A percentile compares a stretch with the other conserved stretches of the same genome.
Evolutionary conservation across 2,329 filamentous ascomycete genomes (phyloP).

Genomic region (Clathrospora elynae): DNA sequence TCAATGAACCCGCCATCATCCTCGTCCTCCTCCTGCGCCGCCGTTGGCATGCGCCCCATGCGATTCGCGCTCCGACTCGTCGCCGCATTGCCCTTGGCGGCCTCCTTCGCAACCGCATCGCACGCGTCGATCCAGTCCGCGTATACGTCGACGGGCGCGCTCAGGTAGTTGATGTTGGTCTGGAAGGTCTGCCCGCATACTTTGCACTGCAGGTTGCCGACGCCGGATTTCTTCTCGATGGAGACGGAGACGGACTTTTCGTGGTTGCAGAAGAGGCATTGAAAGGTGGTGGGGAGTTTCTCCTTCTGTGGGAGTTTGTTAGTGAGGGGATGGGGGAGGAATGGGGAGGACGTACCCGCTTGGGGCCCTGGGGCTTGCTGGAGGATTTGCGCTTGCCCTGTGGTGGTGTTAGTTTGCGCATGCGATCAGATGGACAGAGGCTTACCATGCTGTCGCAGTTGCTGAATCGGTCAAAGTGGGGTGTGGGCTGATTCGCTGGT

Average conservation of each 20-base stretch:
- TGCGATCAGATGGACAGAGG: conserved; percentile 13
- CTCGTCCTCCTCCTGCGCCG: conserved; percentile 29
- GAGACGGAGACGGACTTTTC: conserved; percentile 90
- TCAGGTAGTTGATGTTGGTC: conserved; percentile 90
- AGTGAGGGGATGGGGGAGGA: neutral
- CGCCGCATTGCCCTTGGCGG: conserved; percentile 49
- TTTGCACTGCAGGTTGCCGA: conserved; percentile 86
- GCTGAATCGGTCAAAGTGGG: neutral
- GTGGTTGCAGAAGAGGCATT: conserved; percentile 98
- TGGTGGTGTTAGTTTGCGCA: conserved; percentile 28
- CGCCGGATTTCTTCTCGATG: conserved; percentile 88
- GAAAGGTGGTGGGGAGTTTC: conserved; percentile 80
- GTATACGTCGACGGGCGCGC: conserved; percentile 91
- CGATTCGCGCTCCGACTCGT: conserved; percentile 34
- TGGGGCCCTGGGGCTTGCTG: conserved; percentile 78
- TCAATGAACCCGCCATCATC: conserved; percentile 47
- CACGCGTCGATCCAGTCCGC: conserved; percentile 98
- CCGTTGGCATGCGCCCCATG: conserved; percentile 29
- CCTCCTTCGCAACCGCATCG: conserved; percentile 71
- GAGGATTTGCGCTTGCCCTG: conserved; percentile 90
- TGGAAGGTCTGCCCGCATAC: conserved; percentile 94
- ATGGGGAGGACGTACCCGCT: conserved; percentile 65
- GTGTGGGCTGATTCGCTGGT: neutral
- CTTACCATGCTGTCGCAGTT: conserved; percentile 29
- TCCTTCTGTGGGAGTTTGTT: conserved; percentile 56